These are phyloP conservation scores for Lepidium africanum DNA, from an alignment of 345 rosid species.

Conservation along the genomic window DNA sequence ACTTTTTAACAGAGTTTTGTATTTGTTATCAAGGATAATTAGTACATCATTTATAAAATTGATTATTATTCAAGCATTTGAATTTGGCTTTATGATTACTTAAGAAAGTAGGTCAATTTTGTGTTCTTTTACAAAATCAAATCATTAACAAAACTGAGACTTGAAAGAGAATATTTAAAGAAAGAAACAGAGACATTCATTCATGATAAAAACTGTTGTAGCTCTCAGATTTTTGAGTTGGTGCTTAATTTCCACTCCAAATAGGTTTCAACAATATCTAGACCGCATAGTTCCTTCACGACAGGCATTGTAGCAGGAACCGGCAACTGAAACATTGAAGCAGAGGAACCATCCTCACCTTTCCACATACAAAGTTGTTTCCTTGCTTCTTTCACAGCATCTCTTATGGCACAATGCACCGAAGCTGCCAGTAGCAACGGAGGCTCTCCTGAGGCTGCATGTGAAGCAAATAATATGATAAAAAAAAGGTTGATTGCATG, in stretches of 20 bases:
- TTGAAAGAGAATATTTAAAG: not conserved
- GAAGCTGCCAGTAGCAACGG: constrained; percentile 81
- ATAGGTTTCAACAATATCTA: constrained; percentile 58
- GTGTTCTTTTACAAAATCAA: not conserved
- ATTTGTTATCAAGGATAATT: not conserved
- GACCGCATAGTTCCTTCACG: constrained; percentile 71
- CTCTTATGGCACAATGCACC: constrained; percentile 73
- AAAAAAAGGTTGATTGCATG: not conserved
- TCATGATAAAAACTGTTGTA: not conserved
- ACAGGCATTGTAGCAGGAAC: constrained; percentile 84
- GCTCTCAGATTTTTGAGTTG: constrained; percentile 2
- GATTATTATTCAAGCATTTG: not conserved
- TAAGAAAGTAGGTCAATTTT: not conserved
- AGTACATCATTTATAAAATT: not conserved
- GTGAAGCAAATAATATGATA: not conserved
- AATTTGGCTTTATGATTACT: not conserved
- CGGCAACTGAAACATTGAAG: constrained; percentile 39
- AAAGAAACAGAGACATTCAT: not conserved
- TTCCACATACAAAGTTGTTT: constrained; percentile 53
- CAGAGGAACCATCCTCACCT: not conserved
- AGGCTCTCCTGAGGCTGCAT: constrained; percentile 91
- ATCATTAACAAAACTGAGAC: not conserved
- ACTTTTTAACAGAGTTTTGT: not conserved
- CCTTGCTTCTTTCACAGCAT: constrained; percentile 69
- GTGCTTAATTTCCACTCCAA: constrained; percentile 29